phyloP scores from a whole-genome alignment of 2,329 filamentous ascomycete species.

The Fusarium chuoi region DNA sequence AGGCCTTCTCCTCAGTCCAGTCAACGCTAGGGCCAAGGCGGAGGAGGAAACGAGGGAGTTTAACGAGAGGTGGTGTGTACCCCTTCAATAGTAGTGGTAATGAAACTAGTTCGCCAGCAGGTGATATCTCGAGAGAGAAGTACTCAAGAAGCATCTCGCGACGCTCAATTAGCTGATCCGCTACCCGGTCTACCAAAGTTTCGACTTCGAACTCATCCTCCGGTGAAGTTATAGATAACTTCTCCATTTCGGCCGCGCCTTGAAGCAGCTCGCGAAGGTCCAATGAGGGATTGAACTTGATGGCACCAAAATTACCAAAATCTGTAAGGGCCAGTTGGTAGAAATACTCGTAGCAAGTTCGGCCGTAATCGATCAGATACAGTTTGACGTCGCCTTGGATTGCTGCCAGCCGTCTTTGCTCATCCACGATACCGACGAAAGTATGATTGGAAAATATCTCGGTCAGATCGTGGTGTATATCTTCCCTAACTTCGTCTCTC shows the following conservation, averaged over 20 bases:
- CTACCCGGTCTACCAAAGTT: constrained; percentile 73
- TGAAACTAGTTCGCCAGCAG: constrained; percentile 77
- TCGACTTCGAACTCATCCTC: constrained; percentile 72
- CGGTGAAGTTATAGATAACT: constrained; percentile 52
- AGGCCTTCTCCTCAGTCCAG: constrained; percentile 86
- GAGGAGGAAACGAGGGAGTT: constrained; percentile 89
- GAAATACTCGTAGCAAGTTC: constrained; percentile 87
- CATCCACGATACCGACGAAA: constrained; percentile 93
- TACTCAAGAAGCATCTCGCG: constrained; percentile 93
- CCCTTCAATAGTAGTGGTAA: constrained; percentile 90
- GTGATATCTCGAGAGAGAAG: constrained; percentile 85
- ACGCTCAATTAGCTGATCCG: constrained; percentile 75
- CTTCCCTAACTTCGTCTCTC: constrained; percentile 80
- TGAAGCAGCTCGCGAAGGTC: constrained; percentile 75
- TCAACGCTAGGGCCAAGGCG: constrained; percentile 87
- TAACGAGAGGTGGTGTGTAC: constrained; percentile 86
- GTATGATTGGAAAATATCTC: constrained; percentile 89
- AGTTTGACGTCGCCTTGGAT: constrained; percentile 94
- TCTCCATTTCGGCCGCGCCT: constrained; percentile 79
- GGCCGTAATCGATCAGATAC: constrained; percentile 92
- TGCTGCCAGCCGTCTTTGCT: constrained; percentile 85
- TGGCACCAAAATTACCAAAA: constrained; percentile 91
- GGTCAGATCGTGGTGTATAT: constrained; percentile 85
- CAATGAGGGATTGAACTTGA: constrained; percentile 82
- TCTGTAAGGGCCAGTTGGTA: constrained; percentile 96